Evolutionary conservation across 2,329 filamentous ascomycete species (phyloP), one percentile per base, ranked within the genome.

Genomic region (Zelopaecilomyces penicillatus): DNA sequence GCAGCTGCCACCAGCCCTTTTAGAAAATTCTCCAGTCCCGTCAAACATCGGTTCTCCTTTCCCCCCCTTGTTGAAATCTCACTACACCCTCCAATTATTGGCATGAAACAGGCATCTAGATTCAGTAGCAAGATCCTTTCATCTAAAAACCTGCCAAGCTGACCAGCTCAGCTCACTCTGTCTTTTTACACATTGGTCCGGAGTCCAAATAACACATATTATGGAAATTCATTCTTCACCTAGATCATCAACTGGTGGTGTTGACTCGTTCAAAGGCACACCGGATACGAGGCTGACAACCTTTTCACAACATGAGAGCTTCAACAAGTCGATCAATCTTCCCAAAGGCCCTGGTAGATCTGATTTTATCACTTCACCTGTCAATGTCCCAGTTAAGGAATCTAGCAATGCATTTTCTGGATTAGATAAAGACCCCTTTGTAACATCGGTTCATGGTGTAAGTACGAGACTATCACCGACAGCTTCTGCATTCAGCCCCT

Each of bases 241-340:
- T 37, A 68, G 65, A 46, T 77, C 76, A 0, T 75, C 74, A 2
- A 67, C 58, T 43, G 74, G 71, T 38, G 70, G 66, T 19, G 70
- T 69, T 30, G 75, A 77, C 42, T 82, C 80, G 8, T 73, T 71
- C 55, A 73, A 78, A 52, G 75, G 73, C 11, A 85, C 83, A 5
- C 82, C 82, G 0, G 79, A 83, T 47, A 83, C 81, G 6, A 75
- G 74, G 41, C 52, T 82, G 36, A 82, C 80, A 5, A 65, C 74
- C 5, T 83, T 84, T 57, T 85, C 81, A 4, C 80, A 81, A 0
- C 75, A 78, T 11, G 76, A 78, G 35, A 45, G 62, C 42, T 70
- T 71, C 10, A 62, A 65, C 33, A 72, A 70, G 51, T 69, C 71
- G 19, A 61, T 62, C 11, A 66, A 65, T 47, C 52, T 60, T 12